These are phyloP conservation scores for Alternaria gansuensis DNA, from an alignment of 2,329 filamentous ascomycete genomes.

Conservation along the genomic window DNA sequence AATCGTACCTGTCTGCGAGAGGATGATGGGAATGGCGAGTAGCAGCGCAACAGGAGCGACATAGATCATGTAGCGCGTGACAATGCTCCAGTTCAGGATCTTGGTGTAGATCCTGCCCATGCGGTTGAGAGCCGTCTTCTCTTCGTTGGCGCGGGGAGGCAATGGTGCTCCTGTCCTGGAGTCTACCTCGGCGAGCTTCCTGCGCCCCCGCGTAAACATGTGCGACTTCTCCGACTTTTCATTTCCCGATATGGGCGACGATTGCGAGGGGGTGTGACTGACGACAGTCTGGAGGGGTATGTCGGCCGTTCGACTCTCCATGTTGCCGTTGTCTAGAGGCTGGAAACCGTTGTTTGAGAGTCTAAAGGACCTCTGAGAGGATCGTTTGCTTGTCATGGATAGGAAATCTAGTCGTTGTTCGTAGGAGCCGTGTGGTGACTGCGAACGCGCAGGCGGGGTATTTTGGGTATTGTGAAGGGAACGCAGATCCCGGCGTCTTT, in stretches of 20 bases:
- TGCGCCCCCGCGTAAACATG: conserved; percentile 51
- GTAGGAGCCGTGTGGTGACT: conserved; percentile 27
- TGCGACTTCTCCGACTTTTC: conserved; percentile 52
- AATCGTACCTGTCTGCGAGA: conserved; percentile 61
- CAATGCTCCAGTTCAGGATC: conserved; percentile 68
- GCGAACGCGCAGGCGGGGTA: conserved; percentile 22
- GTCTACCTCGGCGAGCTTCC: conserved; percentile 42
- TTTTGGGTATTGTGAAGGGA: conserved; percentile 14
- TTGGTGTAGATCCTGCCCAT: conserved; percentile 69
- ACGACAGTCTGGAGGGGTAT: conserved; percentile 68
- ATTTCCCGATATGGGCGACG: conserved; percentile 35
- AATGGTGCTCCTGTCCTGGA: conserved; percentile 43
- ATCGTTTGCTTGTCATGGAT: conserved; percentile 36
- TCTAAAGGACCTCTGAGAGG: conserved; percentile 48
- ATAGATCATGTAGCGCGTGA: conserved; percentile 71
- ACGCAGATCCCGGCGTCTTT: conserved; percentile 13
- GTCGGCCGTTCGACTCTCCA: conserved; percentile 63
- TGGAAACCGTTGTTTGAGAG: conserved; percentile 51
- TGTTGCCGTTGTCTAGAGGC: conserved; percentile 49
- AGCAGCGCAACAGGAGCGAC: conserved; percentile 65
- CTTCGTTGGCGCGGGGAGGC: conserved; percentile 55
- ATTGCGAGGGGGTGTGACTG: conserved; percentile 56
- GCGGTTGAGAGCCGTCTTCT: conserved; percentile 63
- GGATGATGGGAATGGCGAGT: conserved; percentile 70
- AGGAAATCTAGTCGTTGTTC: conserved; percentile 15